Evolutionary conservation across 768 basidiomycete species (phyloP).

Genomic region (Tubosaeta brunneosetosa): DNA sequence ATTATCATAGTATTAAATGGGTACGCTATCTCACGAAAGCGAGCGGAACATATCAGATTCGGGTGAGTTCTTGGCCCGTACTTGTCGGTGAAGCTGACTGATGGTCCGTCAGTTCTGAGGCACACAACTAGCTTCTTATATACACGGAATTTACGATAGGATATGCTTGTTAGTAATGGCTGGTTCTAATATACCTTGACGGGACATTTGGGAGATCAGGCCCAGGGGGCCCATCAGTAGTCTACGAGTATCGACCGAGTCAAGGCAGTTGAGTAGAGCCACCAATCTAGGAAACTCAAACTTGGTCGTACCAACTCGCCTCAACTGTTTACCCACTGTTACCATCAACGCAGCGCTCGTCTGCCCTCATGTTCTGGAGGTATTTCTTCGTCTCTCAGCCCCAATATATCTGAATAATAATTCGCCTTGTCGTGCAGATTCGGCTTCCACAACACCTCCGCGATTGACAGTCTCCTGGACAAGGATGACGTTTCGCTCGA

Average conservation of each 20-base stretch:
- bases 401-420: neutral
- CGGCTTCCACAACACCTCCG: slow-evolving; percentile 83
- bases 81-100: slow-evolving; percentile 1
- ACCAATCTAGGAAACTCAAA: slow-evolving; percentile 25
- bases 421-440: slow-evolving; percentile 49
- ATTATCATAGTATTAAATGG: slow-evolving; percentile 95
- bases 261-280: neutral
- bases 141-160: slow-evolving; percentile 24
- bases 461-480: slow-evolving; percentile 87
- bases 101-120: slow-evolving; percentile 24
- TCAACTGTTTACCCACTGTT: slow-evolving; percentile 6
- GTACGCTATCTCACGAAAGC: slow-evolving; percentile 93
- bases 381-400: slow-evolving; percentile 20
- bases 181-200: slow-evolving; percentile 24
- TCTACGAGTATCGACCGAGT: neutral
- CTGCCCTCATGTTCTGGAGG: slow-evolving; percentile 46
- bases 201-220: slow-evolving; percentile 7
- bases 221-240: neutral
- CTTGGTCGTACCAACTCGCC: slow-evolving; percentile 13
- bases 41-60: slow-evolving; percentile 87
- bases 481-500: slow-evolving; percentile 88
- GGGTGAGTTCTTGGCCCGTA: slow-evolving; percentile 52
- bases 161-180: slow-evolving; percentile 19
- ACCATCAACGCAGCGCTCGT: slow-evolving; percentile 14
- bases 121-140: slow-evolving; percentile 12